A percentile compares a stretch with the other conserved stretches of the same genome.
Evolutionary conservation across 1,284 basidiomycete genomes (phyloP).

Genomic region (Tilletia horrida): DNA sequence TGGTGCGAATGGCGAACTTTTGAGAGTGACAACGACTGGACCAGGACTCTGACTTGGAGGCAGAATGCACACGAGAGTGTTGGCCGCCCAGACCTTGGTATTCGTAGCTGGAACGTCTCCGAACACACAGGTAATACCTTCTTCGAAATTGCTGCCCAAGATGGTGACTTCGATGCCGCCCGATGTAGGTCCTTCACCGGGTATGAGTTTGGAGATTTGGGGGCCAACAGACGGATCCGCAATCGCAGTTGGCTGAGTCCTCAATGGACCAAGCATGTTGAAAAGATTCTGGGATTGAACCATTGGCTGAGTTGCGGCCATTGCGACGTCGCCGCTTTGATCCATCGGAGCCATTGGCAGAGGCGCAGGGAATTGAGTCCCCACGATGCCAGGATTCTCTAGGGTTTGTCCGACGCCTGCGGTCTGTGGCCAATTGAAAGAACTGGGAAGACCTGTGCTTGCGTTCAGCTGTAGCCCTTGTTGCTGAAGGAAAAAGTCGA

Average conservation of each 20-base stretch:
- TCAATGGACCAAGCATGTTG: no score
- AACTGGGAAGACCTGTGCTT: slow-evolving; percentile 6
- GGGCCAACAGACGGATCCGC: not conserved
- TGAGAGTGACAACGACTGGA: slow-evolving; percentile 80
- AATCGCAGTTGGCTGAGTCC: not conserved
- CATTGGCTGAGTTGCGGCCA: no score
- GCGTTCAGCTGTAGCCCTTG: slow-evolving; percentile 23
- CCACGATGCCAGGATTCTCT: no score
- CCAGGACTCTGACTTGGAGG: slow-evolving; percentile 80
- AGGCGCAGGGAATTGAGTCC: not conserved
- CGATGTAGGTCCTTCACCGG: slow-evolving; percentile 72
- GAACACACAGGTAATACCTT: slow-evolving; percentile 70
- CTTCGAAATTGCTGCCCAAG: slow-evolving; percentile 69
- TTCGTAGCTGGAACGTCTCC: slow-evolving; percentile 77
- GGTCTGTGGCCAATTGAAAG: slow-evolving; percentile 16
- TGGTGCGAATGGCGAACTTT: slow-evolving; percentile 30
- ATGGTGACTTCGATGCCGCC: slow-evolving; percentile 95
- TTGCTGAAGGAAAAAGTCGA: slow-evolving; percentile 42
- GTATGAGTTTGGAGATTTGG: slow-evolving; percentile 60
- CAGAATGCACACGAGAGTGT: slow-evolving; percentile 85
- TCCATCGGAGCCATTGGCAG: slow-evolving; percentile 4
- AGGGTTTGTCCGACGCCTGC: not conserved
- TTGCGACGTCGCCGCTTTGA: no score
- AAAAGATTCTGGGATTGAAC: no score
- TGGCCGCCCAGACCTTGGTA: slow-evolving; percentile 87